Percentiles rank a stretch among this genome's conserved stretches.
Conservation (phyloP, 1,284 basidiomycete species). For the Pascua sp. region DNA sequence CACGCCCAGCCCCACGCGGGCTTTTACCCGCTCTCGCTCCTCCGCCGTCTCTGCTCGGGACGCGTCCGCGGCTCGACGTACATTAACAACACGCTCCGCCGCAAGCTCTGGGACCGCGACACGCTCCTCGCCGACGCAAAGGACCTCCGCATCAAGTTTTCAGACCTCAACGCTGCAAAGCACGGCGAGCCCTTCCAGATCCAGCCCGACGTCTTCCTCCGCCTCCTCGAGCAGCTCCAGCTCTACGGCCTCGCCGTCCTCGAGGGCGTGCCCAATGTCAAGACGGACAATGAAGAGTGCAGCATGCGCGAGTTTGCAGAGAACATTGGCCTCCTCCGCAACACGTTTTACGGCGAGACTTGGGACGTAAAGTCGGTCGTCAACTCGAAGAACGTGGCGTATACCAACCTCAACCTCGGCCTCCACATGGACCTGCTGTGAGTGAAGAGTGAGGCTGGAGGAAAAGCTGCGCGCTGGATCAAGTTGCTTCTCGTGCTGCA, state of each 20-base stretch:
- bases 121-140: neutral
- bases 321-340: constrained; percentile 69
- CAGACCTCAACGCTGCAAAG: constrained; percentile 9
- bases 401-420: constrained; percentile 84
- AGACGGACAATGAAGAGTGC: constrained; percentile 60
- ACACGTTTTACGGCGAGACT: constrained; percentile 84
- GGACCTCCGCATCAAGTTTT: constrained; percentile 10
- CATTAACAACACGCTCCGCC: constrained; percentile 9
- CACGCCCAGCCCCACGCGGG: constrained; percentile 9
- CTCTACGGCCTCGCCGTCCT: constrained; percentile 56
- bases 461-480: too few species aligned
- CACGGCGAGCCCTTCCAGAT: constrained; percentile 1
- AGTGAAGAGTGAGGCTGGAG: constrained; percentile 49
- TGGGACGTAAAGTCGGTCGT: constrained; percentile 83
- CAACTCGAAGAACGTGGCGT: constrained; percentile 82
- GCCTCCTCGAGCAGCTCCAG: constrained; percentile 45
- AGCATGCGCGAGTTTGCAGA: constrained; percentile 64
- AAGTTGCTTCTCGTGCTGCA: too few species aligned
- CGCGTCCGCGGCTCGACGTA: constrained; percentile 12
- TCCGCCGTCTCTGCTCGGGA: constrained; percentile 8
- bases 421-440: constrained; percentile 90
- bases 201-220: constrained; percentile 17
- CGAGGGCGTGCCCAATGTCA: constrained; percentile 57
- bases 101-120: constrained; percentile 13
- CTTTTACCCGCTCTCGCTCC: constrained; percentile 16